Percentiles rank a stretch among this genome's conserved stretches.
These are phyloP conservation scores for Acacia confusa DNA, from an alignment of 306 rosid genomes.

Conservation along the genomic window DNA sequence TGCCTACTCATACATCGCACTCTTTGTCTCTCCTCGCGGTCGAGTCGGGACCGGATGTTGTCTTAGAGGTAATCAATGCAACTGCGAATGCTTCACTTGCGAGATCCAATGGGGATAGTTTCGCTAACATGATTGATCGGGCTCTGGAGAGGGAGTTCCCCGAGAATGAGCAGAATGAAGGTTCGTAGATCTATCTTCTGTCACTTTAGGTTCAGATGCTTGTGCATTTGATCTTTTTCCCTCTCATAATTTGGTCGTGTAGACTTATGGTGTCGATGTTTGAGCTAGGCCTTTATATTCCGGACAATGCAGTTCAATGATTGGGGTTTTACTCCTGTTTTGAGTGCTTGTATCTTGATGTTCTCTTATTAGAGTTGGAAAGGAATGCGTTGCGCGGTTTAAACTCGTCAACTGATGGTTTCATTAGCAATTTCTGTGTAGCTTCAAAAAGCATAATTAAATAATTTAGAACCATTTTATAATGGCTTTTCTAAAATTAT, in stretches of 20 bases:
- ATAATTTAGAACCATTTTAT: conserved; percentile 8
- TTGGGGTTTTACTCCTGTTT: conserved; percentile 17
- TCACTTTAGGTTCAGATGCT: conserved; percentile 16
- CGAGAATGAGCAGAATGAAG: conserved; percentile 82
- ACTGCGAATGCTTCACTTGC: conserved; percentile 58
- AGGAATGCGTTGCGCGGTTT: conserved; percentile 3
- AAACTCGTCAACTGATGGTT: background rate
- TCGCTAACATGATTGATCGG: conserved; percentile 90
- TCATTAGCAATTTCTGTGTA: conserved; percentile 6
- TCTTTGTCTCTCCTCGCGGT: conserved; percentile 45
- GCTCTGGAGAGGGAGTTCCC: conserved; percentile 89
- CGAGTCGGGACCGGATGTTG: conserved; percentile 32
- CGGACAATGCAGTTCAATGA: conserved; percentile 32
- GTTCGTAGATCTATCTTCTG: conserved; percentile 52
- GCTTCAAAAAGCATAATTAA: background rate
- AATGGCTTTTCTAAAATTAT: background rate
- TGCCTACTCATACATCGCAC: conserved; percentile 29
- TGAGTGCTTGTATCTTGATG: background rate
- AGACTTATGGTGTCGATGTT: conserved; percentile 19
- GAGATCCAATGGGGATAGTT: conserved; percentile 71
- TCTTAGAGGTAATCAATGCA: conserved; percentile 49
- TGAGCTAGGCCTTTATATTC: conserved; percentile 21
- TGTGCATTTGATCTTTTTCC: conserved; percentile 11
- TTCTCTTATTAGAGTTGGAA: conserved; percentile 7
- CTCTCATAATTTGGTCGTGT: background rate